These are phyloP conservation scores for Phellinidium pouzarii DNA, from an alignment of 1,284 basidiomycete genomes.

Conservation along the genomic window DNA sequence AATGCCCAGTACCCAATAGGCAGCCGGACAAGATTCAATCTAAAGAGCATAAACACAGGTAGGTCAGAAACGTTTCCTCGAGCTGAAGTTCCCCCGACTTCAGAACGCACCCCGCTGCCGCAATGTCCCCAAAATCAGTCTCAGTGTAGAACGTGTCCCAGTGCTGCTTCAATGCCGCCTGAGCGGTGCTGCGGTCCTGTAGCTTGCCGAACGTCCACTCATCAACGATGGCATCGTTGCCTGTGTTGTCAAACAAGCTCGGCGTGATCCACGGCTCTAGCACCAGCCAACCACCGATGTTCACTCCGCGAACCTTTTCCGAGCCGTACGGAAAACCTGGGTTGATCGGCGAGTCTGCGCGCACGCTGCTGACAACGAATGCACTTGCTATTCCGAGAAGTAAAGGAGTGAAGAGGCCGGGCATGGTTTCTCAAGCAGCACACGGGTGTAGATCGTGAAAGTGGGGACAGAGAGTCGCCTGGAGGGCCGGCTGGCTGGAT, in stretches of 20 bases:
- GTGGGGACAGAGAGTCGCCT: no score
- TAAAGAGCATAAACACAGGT: slow-evolving; percentile 24
- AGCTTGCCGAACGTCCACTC: slow-evolving; percentile 81
- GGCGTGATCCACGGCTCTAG: slow-evolving; percentile 86
- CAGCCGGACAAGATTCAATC: slow-evolving; percentile 79
- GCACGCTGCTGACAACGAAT: not conserved
- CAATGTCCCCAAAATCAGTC: slow-evolving; percentile 65
- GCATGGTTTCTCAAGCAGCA: not conserved
- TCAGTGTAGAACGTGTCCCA: slow-evolving; percentile 84
- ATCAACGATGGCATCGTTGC: slow-evolving; percentile 63
- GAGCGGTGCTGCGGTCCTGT: slow-evolving; percentile 46
- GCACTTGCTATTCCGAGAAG: not conserved
- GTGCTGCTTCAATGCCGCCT: slow-evolving; percentile 49
- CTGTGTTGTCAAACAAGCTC: slow-evolving; percentile 78
- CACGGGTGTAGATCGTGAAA: no score
- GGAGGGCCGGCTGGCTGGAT: no score
- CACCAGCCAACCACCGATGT: slow-evolving; percentile 77
- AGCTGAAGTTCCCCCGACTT: slow-evolving; percentile 19
- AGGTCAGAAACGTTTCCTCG: slow-evolving; percentile 20
- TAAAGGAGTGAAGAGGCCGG: not conserved
- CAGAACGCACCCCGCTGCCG: slow-evolving; percentile 55
- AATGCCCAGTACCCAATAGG: slow-evolving; percentile 94
- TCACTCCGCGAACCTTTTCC: slow-evolving; percentile 57
- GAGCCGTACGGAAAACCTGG: slow-evolving; percentile 47
- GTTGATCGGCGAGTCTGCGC: slow-evolving; percentile 26